Base-by-base conservation (phyloP, 1,139 yeast species). In the Candida tetrigidarum region DNA sequence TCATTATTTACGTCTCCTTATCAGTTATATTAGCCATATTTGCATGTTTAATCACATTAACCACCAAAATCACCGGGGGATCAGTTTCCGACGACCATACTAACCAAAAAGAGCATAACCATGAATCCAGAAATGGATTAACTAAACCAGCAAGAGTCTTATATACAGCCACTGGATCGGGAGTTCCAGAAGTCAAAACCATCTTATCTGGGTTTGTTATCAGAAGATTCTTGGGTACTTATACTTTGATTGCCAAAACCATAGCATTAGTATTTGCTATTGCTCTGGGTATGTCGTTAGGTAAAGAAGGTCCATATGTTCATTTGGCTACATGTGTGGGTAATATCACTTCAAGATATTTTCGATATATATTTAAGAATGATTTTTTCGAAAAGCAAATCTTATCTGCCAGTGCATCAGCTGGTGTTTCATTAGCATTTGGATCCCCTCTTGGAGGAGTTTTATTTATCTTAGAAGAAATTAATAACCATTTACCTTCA, bases 241-340 rank as follows among this genome's bases (percentile, higher is more conserved):
- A 76, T 51, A 80, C 87, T 0, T 66, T 82, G 14, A 40, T 80
- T 25, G 67, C 78, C 45, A 82, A 82, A 58, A 69, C 83, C 0
- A 51, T 70, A 4, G 80, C 83, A 0, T 61, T 83, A 32, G 67
- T 81, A 2, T 68, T 82, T 30, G 83, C 86, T 2, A 81, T 84
- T 44, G 85, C 87, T 0, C 81, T 87, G 0, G 89, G 89, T 0
- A 66, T 83, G 67, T 68, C 83, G 12, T 66, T 84, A 15, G 90
- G 90, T 0, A 84, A 84, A 62, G 90, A 84, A 53, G 90, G 87
- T 2, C 90, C 90, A 0, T 83, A 80, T 58, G 90, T 84, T 26
- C 90, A 84, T 60, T 71, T 83, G 46, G 86, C 90, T 0, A 77
- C 87, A 1, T 80, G 85, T 53, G 83, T 81, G 11, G 89, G 88